A percentile compares a stretch with the other conserved stretches of the same genome.
phyloP scores from a whole-genome alignment of 1,284 basidiomycete species.

The Porodaedalea pini region DNA sequence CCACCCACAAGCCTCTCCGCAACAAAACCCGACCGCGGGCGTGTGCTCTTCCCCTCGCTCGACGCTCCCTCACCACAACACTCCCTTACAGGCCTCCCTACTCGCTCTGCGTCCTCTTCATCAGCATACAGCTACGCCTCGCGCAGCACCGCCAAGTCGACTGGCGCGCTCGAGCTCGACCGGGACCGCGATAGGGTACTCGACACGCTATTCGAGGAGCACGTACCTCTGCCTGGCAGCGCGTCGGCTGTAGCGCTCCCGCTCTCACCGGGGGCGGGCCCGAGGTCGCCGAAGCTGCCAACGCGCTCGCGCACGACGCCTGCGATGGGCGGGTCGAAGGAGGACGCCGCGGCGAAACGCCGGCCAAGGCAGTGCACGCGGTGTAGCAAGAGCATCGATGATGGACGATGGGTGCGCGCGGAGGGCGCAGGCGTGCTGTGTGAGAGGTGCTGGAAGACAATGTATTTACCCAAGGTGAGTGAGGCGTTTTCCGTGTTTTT shows the following conservation, averaged over 20 bases:
- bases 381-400: conserved; percentile 67
- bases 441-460: conserved; percentile 88
- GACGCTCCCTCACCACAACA: conserved; percentile 16
- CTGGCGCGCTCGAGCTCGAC: conserved; percentile 29
- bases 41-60: conserved; percentile 17
- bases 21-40: conserved; percentile 13
- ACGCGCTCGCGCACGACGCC: conserved; percentile 51
- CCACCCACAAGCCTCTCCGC: conserved; percentile 15
- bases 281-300: conserved; percentile 45
- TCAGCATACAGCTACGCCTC: conserved; percentile 25
- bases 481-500: conserved; percentile 24
- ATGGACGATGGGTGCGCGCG: conserved; percentile 68
- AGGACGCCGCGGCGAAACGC: conserved; percentile 1
- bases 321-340: conserved; percentile 33
- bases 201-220: conserved; percentile 48
- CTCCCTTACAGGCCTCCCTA: conserved; percentile 26
- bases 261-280: conserved; percentile 39
- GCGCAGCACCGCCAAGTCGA: conserved; percentile 24
- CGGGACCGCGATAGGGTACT: conserved; percentile 37
- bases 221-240: conserved; percentile 25
- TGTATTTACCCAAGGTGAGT: conserved; percentile 84
- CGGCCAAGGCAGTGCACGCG: conserved; percentile 48
- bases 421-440: conserved; percentile 72
- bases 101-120: conserved; percentile 30
- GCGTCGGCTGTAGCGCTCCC: conserved; percentile 28